phyloP scores from a whole-genome alignment of 805 yeast species.

The Hanseniaspora clermontiae region DNA sequence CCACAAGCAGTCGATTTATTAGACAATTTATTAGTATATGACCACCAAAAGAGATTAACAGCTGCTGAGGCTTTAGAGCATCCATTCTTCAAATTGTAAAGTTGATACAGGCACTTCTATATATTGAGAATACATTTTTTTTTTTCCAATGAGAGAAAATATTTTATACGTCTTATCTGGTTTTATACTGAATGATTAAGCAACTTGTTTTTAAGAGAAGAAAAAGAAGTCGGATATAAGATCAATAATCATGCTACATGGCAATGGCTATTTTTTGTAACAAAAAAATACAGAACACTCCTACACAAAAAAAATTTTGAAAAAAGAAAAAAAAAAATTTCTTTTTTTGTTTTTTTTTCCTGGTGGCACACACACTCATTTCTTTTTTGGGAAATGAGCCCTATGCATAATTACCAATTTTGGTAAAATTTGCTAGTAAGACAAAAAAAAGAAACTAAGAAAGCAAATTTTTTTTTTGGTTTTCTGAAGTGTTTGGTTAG shows the following conservation, averaged over 20 bases:
- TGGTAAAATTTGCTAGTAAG: not conserved
- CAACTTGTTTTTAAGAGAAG: not conserved
- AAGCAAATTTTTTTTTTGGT: no score
- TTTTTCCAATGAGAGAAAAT: not conserved
- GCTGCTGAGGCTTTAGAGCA: slow-evolving; percentile 82
- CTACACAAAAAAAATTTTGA: no score
- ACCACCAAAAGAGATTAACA: slow-evolving; percentile 77
- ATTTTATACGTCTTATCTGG: not conserved
- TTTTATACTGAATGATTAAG: no score
- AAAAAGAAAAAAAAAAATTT: not conserved
- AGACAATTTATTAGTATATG: slow-evolving; percentile 63
- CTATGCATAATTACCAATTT: not conserved
- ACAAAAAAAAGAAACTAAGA: no score
- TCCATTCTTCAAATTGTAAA: slow-evolving; percentile 40
- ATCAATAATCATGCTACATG: no score
- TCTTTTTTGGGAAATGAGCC: not conserved
- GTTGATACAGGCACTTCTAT: not conserved
- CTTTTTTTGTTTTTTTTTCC: not conserved
- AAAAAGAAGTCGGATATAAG: not conserved
- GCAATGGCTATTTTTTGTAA: not conserved
- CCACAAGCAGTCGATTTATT: slow-evolving; percentile 55
- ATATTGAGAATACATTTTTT: not conserved
- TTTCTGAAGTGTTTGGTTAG: not conserved
- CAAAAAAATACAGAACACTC: not conserved
- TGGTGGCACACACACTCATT: not conserved